phyloP scores from a whole-genome alignment of 2,329 filamentous ascomycete genomes.

The Fusarium falciforme region DNA sequence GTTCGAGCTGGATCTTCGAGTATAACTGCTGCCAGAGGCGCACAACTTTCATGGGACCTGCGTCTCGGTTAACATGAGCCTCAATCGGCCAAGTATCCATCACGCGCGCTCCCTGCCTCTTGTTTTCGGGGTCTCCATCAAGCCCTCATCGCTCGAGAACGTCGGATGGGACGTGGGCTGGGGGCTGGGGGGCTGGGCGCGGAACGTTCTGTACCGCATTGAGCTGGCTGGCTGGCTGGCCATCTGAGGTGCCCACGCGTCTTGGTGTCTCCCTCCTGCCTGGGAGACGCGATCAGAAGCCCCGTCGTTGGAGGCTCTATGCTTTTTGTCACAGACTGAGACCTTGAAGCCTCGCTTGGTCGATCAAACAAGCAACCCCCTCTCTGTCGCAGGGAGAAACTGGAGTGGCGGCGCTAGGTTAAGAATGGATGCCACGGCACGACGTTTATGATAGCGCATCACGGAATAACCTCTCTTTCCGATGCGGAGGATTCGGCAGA shows the following conservation, averaged over 20 bases:
- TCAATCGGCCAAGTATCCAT: background rate
- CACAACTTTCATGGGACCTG: constrained; percentile 18
- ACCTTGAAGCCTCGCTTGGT: constrained; percentile 12
- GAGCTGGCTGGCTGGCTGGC: constrained; percentile 1
- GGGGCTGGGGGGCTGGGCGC: constrained; percentile 8
- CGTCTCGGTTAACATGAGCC: constrained; percentile 17
- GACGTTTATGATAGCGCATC: constrained; percentile 9
- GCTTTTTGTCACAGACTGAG: constrained; percentile 17
- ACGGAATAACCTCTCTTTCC: constrained; percentile 18
- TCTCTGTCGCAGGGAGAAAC: constrained; percentile 18
- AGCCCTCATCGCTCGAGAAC: constrained; percentile 31
- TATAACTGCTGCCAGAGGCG: constrained; percentile 16
- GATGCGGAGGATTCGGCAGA: background rate
- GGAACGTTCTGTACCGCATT: background rate
- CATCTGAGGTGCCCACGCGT: background rate
- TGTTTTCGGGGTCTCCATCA: constrained; percentile 26
- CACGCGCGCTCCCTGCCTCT: constrained; percentile 8
- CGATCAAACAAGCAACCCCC: constrained; percentile 14
- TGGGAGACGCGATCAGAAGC: constrained; percentile 17
- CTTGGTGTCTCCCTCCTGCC: constrained; percentile 2
- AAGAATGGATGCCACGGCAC: background rate
- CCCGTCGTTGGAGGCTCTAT: constrained; percentile 22
- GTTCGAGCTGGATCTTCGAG: background rate
- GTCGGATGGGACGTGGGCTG: constrained; percentile 7
- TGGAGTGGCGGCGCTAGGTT: constrained; percentile 19